phyloP scores from a whole-genome alignment of 2,329 filamentous ascomycete genomes.

The Blastomyces parvus region DNA sequence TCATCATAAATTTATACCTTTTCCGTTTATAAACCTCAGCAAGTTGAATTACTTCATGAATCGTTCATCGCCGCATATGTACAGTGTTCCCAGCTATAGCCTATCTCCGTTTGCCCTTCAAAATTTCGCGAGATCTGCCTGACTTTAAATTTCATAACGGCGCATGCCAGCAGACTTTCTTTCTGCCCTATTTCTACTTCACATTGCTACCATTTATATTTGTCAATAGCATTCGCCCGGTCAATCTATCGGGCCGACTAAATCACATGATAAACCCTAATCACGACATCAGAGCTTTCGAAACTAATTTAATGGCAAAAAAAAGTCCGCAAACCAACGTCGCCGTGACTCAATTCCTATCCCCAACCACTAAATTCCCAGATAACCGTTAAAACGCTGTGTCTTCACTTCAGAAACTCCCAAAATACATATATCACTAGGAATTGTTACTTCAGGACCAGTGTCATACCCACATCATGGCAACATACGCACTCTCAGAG shows the following conservation, averaged over 20 bases:
- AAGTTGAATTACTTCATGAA: background rate
- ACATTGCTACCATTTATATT: background rate
- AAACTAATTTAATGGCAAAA: background rate
- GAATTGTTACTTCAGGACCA: background rate
- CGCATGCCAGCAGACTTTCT: background rate
- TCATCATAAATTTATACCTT: slow-evolving; percentile 5
- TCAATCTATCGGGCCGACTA: background rate
- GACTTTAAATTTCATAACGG: background rate
- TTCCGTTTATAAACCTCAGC: background rate
- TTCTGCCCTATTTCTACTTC: background rate
- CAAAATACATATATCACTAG: background rate
- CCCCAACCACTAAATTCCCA: background rate
- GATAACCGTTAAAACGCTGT: background rate
- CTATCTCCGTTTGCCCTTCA: background rate
- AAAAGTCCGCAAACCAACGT: background rate
- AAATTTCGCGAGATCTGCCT: background rate
- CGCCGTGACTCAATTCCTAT: background rate
- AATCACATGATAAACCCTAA: slow-evolving; percentile 2
- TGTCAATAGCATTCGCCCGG: background rate
- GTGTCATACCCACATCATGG: slow-evolving; percentile 26
- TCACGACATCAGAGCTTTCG: background rate
- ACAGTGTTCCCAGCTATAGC: background rate
- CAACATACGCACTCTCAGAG: slow-evolving; percentile 54
- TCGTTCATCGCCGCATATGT: background rate
- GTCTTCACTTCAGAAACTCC: background rate